Evolutionary conservation across 192 early-diverging fungal genomes (phyloP).

Genomic region (Allomyces macrogynus): DNA sequence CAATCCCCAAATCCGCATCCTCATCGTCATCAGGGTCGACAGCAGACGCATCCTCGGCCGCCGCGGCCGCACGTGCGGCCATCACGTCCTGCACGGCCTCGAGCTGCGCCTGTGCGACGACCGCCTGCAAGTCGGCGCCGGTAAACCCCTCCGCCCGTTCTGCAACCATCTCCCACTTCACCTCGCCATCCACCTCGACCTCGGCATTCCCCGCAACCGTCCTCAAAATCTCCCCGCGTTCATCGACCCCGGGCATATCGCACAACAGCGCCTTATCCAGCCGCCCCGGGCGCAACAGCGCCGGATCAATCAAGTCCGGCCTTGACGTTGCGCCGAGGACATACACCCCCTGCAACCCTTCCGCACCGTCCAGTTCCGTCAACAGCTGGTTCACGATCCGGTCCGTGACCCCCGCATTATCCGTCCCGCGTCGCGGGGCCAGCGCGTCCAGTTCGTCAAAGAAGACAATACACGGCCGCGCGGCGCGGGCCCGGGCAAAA

Average conservation of each 20-base stretch:
- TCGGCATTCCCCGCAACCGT: too few species aligned
- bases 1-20: slow-evolving; percentile 5
- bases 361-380: slow-evolving; percentile 97
- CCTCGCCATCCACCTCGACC: background rate
- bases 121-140: slow-evolving; percentile 85
- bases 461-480: slow-evolving; percentile 86
- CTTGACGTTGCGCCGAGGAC: slow-evolving; percentile 85
- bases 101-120: slow-evolving; percentile 80
- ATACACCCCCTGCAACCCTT: slow-evolving; percentile 87
- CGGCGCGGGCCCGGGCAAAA: slow-evolving; percentile 81
- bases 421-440: slow-evolving; percentile 88
- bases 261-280: slow-evolving; percentile 74
- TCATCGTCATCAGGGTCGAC: background rate
- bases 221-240: slow-evolving; percentile 11
- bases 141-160: slow-evolving; percentile 49
- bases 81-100: slow-evolving; percentile 63
- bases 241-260: slow-evolving; percentile 50
- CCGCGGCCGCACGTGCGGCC: slow-evolving; percentile 15
- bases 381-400: slow-evolving; percentile 96
- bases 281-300: slow-evolving; percentile 57
- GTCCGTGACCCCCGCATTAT: slow-evolving; percentile 96
- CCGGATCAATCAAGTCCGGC: slow-evolving; percentile 69
- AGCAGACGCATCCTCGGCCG: slow-evolving; percentile 1
- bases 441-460: slow-evolving; percentile 98
- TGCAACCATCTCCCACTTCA: slow-evolving; percentile 36